These are phyloP conservation scores for Macrophomina phaseolina DNA, from an alignment of 2,329 filamentous ascomycete genomes.

Conservation along the genomic window DNA sequence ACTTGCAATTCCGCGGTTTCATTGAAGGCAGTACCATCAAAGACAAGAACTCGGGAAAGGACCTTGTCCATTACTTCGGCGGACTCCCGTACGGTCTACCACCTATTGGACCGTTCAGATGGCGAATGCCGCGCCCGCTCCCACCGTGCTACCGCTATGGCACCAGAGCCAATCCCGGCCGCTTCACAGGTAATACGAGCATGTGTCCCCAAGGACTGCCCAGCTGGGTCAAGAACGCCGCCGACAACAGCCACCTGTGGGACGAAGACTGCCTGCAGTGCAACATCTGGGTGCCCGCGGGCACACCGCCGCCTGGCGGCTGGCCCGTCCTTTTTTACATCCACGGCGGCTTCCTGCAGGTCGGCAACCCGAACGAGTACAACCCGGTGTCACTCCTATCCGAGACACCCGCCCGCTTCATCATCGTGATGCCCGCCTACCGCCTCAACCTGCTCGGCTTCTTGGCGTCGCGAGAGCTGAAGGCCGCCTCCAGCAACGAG, in stretches of 20 bases:
- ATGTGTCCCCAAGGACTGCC: slow-evolving; percentile 56
- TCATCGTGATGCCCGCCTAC: slow-evolving; percentile 63
- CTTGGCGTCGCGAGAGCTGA: slow-evolving; percentile 56
- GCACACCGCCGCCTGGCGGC: slow-evolving; percentile 50
- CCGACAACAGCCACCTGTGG: slow-evolving; percentile 38
- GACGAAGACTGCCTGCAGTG: slow-evolving; percentile 63
- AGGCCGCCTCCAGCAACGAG: slow-evolving; percentile 44
- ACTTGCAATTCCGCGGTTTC: slow-evolving; percentile 53
- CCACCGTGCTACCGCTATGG: slow-evolving; percentile 59
- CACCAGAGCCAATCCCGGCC: slow-evolving; percentile 53
- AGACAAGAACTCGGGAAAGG: slow-evolving; percentile 35
- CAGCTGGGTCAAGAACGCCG: background rate
- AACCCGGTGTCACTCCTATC: slow-evolving; percentile 54
- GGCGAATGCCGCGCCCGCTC: slow-evolving; percentile 55
- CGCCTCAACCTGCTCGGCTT: slow-evolving; percentile 64
- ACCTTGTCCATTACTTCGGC: slow-evolving; percentile 59
- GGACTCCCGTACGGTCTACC: slow-evolving; percentile 62
- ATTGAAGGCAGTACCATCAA: slow-evolving; percentile 57
- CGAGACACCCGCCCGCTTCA: slow-evolving; percentile 56
- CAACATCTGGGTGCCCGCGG: slow-evolving; percentile 62
- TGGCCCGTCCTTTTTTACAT: slow-evolving; percentile 66
- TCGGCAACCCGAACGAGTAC: slow-evolving; percentile 57
- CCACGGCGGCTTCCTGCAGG: slow-evolving; percentile 64
- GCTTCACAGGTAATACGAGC: slow-evolving; percentile 48
- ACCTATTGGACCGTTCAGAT: slow-evolving; percentile 54